Conservation (phyloP, 805 yeast species). For the Teunomyces aglyptinius region DNA sequence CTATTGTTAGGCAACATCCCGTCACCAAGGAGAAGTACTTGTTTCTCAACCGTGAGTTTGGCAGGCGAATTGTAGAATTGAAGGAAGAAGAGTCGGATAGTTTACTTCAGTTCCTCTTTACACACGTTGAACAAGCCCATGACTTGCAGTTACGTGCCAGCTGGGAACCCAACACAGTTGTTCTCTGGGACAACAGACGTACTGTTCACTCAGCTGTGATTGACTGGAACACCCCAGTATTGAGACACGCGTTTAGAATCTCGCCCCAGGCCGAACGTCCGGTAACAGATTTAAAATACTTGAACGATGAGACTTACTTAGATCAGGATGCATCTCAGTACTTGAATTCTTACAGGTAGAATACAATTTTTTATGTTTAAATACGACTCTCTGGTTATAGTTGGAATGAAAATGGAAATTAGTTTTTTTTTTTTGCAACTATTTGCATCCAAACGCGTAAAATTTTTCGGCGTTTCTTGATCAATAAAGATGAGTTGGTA, state of each 20-base stretch:
- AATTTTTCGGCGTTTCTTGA: slow-evolving; percentile 1
- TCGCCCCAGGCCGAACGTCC: slow-evolving; percentile 77
- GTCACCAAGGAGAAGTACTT: slow-evolving; percentile 63
- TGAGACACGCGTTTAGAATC: slow-evolving; percentile 72
- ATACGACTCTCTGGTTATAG: not conserved
- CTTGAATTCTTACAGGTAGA: not conserved
- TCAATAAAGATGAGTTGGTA: slow-evolving; percentile 23
- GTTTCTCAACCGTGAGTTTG: slow-evolving; percentile 58
- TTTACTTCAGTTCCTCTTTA: slow-evolving; percentile 55
- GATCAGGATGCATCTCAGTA: slow-evolving; percentile 1
- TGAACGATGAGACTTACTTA: slow-evolving; percentile 18
- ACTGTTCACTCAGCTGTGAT: slow-evolving; percentile 65
- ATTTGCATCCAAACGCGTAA: slow-evolving; percentile 4
- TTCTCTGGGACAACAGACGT: slow-evolving; percentile 77
- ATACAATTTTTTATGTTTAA: too few relatives aligned
- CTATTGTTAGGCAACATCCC: slow-evolving; percentile 71
- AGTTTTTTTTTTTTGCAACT: not conserved
- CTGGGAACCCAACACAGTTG: slow-evolving; percentile 71
- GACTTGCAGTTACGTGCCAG: slow-evolving; percentile 68
- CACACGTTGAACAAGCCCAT: slow-evolving; percentile 50
- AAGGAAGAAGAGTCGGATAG: slow-evolving; percentile 69
- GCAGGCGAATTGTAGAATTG: slow-evolving; percentile 68
- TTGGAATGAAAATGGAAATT: not conserved
- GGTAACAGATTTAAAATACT: slow-evolving; percentile 37
- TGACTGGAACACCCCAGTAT: slow-evolving; percentile 69